Percentiles rank a stretch among this genome's conserved stretches.
Conservation (phyloP, 2,329 filamentous ascomycete species). For the Neoarthrinium moseri region DNA sequence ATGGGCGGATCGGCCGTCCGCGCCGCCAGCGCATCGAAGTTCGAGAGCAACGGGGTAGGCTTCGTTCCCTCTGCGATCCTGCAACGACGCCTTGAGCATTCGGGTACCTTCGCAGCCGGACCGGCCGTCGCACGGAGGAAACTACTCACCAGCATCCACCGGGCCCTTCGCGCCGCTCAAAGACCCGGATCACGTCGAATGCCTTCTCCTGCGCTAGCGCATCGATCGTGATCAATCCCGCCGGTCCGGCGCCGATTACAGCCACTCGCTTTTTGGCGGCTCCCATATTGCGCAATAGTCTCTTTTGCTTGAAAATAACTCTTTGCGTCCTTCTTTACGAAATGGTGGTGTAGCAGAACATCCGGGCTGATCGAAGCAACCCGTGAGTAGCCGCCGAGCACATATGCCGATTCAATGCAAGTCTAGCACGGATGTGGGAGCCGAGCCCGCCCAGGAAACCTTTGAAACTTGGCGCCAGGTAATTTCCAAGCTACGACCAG, state of each 20-base stretch:
- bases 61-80: slow-evolving; percentile 40
- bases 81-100: too few species aligned
- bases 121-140: background rate
- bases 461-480: too few species aligned
- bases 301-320: too few species aligned
- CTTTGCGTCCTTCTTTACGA: too few species aligned
- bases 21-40: slow-evolving; percentile 44
- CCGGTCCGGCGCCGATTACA: slow-evolving; percentile 60
- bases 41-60: slow-evolving; percentile 38
- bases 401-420: too few species aligned
- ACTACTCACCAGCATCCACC: slow-evolving; percentile 59
- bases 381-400: too few species aligned
- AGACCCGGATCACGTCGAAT: slow-evolving; percentile 60
- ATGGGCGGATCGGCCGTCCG: slow-evolving; percentile 50
- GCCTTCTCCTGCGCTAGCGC: slow-evolving; percentile 56
- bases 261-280: slow-evolving; percentile 41
- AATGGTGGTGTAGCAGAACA: too few species aligned
- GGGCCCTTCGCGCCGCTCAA: slow-evolving; percentile 57
- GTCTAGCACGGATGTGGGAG: too few species aligned
- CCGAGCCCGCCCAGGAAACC: too few species aligned
- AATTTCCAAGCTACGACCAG: too few species aligned
- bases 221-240: slow-evolving; percentile 60
- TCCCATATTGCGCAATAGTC: background rate
- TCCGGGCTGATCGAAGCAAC: too few species aligned
- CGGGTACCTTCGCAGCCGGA: background rate